A percentile compares a stretch with the other conserved stretches of the same genome.
These are phyloP conservation scores for Astrothelium macrocarpum DNA, from an alignment of 495 filamentous ascomycete genomes.

Conservation along the genomic window DNA sequence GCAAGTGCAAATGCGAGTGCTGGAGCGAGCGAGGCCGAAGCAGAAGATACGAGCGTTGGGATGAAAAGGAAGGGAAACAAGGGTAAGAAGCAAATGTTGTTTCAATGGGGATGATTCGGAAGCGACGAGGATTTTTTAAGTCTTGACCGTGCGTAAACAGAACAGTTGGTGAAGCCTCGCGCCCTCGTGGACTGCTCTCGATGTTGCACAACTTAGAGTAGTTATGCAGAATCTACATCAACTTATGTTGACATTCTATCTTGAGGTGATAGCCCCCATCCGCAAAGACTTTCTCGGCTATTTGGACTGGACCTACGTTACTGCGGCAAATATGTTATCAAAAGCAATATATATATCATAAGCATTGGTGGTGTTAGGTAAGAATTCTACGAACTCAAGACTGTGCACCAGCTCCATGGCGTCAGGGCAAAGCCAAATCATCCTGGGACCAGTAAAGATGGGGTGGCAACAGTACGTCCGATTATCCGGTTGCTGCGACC, in stretches of 20 bases:
- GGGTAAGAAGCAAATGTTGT: conserved; percentile 70
- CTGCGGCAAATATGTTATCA: not conserved
- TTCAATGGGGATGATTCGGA: conserved; percentile 35
- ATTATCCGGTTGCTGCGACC: not conserved
- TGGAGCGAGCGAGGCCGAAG: conserved; percentile 20
- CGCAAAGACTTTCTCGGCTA: not conserved
- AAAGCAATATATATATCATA: not conserved
- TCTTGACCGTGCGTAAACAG: not conserved
- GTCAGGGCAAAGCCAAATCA: not conserved
- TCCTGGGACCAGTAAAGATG: not conserved
- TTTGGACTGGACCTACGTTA: not conserved
- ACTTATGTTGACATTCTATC: not conserved
- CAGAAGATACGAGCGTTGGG: conserved; percentile 26
- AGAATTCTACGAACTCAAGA: no score
- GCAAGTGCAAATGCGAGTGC: conserved; percentile 24
- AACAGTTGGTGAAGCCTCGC: not conserved
- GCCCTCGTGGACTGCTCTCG: not conserved
- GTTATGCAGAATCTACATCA: not conserved
- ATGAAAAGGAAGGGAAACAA: conserved; percentile 65
- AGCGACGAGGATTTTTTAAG: not conserved
- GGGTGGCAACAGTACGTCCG: not conserved
- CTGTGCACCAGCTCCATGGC: not conserved
- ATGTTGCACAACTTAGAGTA: not conserved
- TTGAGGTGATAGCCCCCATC: not conserved
- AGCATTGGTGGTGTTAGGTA: no score